Percentiles rank a stretch among this genome's conserved stretches.
phyloP scores from a whole-genome alignment of 805 yeast genomes.

The Zygotorulaspora danielsina region DNA sequence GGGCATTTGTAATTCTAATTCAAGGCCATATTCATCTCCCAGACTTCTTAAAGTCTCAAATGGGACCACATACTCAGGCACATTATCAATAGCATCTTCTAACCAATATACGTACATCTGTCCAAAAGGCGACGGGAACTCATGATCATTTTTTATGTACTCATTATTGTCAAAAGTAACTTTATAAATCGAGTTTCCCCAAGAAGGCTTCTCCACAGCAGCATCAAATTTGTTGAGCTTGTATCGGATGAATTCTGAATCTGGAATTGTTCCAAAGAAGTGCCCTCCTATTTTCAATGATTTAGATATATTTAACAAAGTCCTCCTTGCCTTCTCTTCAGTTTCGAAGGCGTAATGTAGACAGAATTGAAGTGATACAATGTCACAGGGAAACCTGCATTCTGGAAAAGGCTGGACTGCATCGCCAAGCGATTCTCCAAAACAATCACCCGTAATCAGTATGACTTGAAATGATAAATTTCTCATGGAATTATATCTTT shows the following conservation, averaged over 20 bases:
- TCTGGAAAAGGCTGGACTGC: slow-evolving; percentile 66
- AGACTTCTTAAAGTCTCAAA: slow-evolving; percentile 79
- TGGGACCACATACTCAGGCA: slow-evolving; percentile 95
- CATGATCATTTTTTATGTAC: slow-evolving; percentile 58
- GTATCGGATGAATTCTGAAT: slow-evolving; percentile 74
- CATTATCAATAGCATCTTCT: slow-evolving; percentile 92
- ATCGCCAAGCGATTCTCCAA: slow-evolving; percentile 62
- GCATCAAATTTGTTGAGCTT: slow-evolving; percentile 51
- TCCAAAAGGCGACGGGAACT: slow-evolving; percentile 73
- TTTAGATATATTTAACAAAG: slow-evolving; percentile 69
- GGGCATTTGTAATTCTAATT: slow-evolving; percentile 64
- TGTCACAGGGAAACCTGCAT: slow-evolving; percentile 72
- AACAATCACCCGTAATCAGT: slow-evolving; percentile 90
- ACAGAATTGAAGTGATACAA: slow-evolving; percentile 87
- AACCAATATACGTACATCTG: slow-evolving; percentile 76
- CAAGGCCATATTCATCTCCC: slow-evolving; percentile 79
- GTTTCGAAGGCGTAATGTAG: slow-evolving; percentile 91
- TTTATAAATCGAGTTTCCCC: slow-evolving; percentile 83
- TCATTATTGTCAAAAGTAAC: slow-evolving; percentile 78
- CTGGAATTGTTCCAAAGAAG: slow-evolving; percentile 93
- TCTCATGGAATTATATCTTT: slow-evolving; percentile 58
- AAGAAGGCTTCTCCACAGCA: slow-evolving; percentile 50
- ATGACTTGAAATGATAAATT: slow-evolving; percentile 69
- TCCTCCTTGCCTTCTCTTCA: slow-evolving; percentile 69
- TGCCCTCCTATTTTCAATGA: slow-evolving; percentile 78